Evolutionary conservation across 306 rosid species (phyloP), one percentile per base, ranked within the genome.

Genomic region (Quillaja saponaria): DNA sequence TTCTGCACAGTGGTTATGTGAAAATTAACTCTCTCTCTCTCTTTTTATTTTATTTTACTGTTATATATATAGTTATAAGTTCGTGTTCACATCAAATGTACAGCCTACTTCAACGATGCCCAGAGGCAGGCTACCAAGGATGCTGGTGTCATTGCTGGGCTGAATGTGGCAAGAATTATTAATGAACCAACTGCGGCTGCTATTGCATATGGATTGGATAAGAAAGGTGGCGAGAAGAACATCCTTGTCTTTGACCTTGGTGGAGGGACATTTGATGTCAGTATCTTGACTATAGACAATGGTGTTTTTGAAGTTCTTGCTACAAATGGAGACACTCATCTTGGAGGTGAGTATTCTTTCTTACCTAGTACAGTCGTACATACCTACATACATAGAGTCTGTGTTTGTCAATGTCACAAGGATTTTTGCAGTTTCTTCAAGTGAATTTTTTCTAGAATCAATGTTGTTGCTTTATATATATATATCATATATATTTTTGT

Each of bases 81-180:
- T 33, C 25, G 25, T 45, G 61, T 31, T 68, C 3, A 16, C 47
- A 28, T 72, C 53, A 42, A 71, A 15, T 77, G 13, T 50, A 15
- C 87, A 91, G 97, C 99, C 39, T 94, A 94, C 82, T 94, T 94
- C 69, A 94, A 94, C 51, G 99, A 94, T 73, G 99, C 99, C 66
- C 99, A 94, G 84, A 87, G 99, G 81, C 97, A 94, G 76, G 99
- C 97, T 63, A 94, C 99, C 76, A 94, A 94, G 95, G 99, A 94
- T 74, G 99, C 99, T 0, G 97, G 99, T 66, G 75, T 84, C 55
- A 94, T 89, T 61, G 91, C 97, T 4, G 99, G 99, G 37, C 74
- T 94, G n/a, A 87, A 94, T 64, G 99, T 90, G 76, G 97, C 97
- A 47, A 81, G 99, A 71, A 94, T 94, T 71, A 94, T 94, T 42